phyloP scores from a whole-genome alignment of 371 early-diverging fungal genomes.

The Mortierella sp. region DNA sequence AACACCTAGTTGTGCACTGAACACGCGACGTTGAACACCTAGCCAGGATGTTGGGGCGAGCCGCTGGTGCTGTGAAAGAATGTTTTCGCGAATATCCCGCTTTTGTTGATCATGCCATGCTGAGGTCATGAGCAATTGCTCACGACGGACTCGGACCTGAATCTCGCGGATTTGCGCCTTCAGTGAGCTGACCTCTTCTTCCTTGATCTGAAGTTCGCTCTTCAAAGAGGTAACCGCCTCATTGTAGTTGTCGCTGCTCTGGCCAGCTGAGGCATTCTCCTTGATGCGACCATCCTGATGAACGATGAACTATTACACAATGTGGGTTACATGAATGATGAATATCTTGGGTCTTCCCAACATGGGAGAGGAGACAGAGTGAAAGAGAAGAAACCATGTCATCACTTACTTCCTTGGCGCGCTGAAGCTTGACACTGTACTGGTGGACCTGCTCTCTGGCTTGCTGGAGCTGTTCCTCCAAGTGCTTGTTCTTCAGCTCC shows the following conservation, averaged over 20 bases:
- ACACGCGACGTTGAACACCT: slow-evolving; percentile 66
- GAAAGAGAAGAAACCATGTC: too few relatives aligned
- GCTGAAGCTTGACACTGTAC: slow-evolving; percentile 66
- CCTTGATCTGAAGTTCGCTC: slow-evolving; percentile 63
- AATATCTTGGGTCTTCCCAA: too few relatives aligned
- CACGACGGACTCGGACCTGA: slow-evolving; percentile 67
- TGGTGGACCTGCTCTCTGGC: slow-evolving; percentile 64
- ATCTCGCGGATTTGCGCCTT: slow-evolving; percentile 74
- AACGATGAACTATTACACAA: slow-evolving; percentile 25
- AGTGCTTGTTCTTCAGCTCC: slow-evolving; percentile 50
- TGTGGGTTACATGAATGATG: too few relatives aligned
- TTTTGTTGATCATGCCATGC: slow-evolving; percentile 81
- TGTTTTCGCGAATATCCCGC: slow-evolving; percentile 64
- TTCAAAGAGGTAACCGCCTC: slow-evolving; percentile 82
- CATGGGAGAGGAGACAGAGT: too few relatives aligned
- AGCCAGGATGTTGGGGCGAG: slow-evolving; percentile 76
- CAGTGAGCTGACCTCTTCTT: slow-evolving; percentile 76
- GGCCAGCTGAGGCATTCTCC: slow-evolving; percentile 21
- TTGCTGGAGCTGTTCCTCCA: slow-evolving; percentile 63
- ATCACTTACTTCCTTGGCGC: slow-evolving; percentile 79
- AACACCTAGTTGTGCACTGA: slow-evolving; percentile 38
- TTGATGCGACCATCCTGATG: slow-evolving; percentile 36
- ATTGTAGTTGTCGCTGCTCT: slow-evolving; percentile 50
- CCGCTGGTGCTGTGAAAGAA: slow-evolving; percentile 58
- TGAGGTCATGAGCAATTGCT: slow-evolving; percentile 77